Conservation (phyloP, 2,329 filamentous ascomycete species). For the Fusarium buharicum region DNA sequence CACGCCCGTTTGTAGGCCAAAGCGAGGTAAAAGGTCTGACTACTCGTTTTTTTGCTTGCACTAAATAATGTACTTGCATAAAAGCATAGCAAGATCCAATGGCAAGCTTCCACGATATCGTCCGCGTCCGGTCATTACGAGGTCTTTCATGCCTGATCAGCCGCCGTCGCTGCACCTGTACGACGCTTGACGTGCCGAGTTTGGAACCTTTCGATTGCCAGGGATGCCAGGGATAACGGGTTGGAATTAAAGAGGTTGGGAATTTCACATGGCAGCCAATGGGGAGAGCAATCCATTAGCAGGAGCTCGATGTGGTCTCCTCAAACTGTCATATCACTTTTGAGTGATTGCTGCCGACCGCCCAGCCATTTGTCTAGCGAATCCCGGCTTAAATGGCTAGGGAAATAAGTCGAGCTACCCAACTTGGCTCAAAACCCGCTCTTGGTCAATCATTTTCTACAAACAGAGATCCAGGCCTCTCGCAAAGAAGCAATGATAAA, state of each 20-base stretch:
- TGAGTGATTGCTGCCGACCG: slow-evolving; percentile 9
- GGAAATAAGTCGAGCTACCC: slow-evolving; percentile 12
- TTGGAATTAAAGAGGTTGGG: slow-evolving; percentile 41
- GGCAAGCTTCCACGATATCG: slow-evolving; percentile 48
- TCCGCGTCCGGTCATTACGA: slow-evolving; percentile 39
- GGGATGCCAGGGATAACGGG: background rate
- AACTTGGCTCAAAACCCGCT: background rate
- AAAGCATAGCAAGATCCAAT: slow-evolving; percentile 44
- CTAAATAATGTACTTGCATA: slow-evolving; percentile 45
- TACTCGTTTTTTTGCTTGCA: slow-evolving; percentile 34
- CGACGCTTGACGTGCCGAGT: slow-evolving; percentile 29
- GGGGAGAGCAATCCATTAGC: slow-evolving; percentile 8
- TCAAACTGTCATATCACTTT: slow-evolving; percentile 9
- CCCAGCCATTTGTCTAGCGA: slow-evolving; percentile 12
- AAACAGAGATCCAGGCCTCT: slow-evolving; percentile 3
- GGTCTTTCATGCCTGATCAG: slow-evolving; percentile 39
- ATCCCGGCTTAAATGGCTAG: slow-evolving; percentile 5
- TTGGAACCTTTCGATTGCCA: slow-evolving; percentile 17
- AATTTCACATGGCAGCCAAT: slow-evolving; percentile 40
- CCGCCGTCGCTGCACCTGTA: slow-evolving; percentile 39
- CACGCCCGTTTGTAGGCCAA: slow-evolving; percentile 33
- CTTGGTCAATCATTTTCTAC: slow-evolving; percentile 5
- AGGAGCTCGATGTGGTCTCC: slow-evolving; percentile 32
- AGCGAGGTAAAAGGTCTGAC: slow-evolving; percentile 23
- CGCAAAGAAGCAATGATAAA: background rate